A percentile compares a stretch with the other conserved stretches of the same genome.
These are phyloP conservation scores for Raffaelea arxii DNA, from an alignment of 2,329 filamentous ascomycete species.

Conservation along the genomic window DNA sequence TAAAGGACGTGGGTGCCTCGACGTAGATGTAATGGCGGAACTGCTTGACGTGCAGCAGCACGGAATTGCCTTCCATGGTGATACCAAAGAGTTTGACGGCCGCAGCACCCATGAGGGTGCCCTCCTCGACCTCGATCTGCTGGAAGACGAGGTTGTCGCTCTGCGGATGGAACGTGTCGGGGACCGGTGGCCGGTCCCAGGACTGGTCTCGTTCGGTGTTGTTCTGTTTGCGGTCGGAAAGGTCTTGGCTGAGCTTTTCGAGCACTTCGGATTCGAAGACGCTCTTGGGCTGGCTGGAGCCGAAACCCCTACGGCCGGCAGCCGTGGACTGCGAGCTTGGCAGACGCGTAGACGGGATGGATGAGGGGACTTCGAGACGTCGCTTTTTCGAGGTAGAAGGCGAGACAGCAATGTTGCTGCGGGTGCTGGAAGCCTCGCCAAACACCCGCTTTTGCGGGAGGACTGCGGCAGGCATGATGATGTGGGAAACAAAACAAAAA, in stretches of 20 bases:
- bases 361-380: constrained; percentile 58
- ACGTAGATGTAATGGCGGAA: constrained; percentile 97
- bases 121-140: constrained; percentile 91
- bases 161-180: constrained; percentile 41
- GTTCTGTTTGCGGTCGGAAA: constrained; percentile 71
- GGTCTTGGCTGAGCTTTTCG: constrained; percentile 92
- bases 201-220: constrained; percentile 90
- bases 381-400: constrained; percentile 65
- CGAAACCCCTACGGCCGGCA: constrained; percentile 40
- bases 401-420: constrained; percentile 48
- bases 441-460: constrained; percentile 65
- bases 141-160: constrained; percentile 77
- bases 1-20: constrained; percentile 75
- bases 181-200: constrained; percentile 58
- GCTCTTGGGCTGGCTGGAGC: constrained; percentile 74
- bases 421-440: constrained; percentile 55
- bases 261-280: constrained; percentile 89
- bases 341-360: constrained; percentile 46
- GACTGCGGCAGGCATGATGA: constrained; percentile 33
- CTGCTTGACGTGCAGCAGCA: constrained; percentile 87
- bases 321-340: constrained; percentile 43
- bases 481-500: not conserved
- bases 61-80: constrained; percentile 73
- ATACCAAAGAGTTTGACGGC: constrained; percentile 92
- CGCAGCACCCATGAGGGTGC: constrained; percentile 65